Percentiles rank a stretch among this genome's conserved stretches.
phyloP scores from a whole-genome alignment of 331 rosid species.

The Saraca asoca region DNA sequence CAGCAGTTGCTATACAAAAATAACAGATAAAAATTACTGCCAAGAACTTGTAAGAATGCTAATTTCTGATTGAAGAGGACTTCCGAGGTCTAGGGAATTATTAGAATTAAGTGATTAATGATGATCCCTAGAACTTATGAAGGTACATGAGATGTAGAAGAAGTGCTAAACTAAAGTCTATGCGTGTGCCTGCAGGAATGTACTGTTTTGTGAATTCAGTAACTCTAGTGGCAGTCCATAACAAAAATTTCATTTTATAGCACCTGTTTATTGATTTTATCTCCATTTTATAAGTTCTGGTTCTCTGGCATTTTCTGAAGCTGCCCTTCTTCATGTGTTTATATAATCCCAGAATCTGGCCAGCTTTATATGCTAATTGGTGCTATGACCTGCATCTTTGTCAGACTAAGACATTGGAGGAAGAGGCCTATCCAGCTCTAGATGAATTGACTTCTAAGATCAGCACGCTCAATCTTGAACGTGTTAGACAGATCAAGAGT shows the following conservation, averaged over 20 bases:
- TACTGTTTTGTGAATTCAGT: neutral
- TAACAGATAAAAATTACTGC: neutral
- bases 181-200: too few species aligned
- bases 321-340: neutral
- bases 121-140: too few species aligned
- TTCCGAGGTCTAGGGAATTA: too few species aligned
- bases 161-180: too few species aligned
- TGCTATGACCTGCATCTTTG: conserved; percentile 16
- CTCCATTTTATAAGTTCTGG: neutral
- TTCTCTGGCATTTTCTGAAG: neutral
- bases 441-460: conserved; percentile 81
- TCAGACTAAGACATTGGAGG: conserved; percentile 71
- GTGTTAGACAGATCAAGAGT: conserved; percentile 82
- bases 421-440: conserved; percentile 86
- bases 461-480: conserved; percentile 81
- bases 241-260: too few species aligned
- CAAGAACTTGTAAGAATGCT: neutral
- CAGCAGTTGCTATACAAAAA: neutral
- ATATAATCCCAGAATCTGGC: neutral
- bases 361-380: neutral
- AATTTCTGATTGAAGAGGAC: too few species aligned
- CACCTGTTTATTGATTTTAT: neutral
- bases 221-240: too few species aligned
- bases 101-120: too few species aligned
- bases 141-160: too few species aligned